Base-by-base conservation (phyloP, 495 filamentous ascomycete genomes). In the Platismatia glauca region DNA sequence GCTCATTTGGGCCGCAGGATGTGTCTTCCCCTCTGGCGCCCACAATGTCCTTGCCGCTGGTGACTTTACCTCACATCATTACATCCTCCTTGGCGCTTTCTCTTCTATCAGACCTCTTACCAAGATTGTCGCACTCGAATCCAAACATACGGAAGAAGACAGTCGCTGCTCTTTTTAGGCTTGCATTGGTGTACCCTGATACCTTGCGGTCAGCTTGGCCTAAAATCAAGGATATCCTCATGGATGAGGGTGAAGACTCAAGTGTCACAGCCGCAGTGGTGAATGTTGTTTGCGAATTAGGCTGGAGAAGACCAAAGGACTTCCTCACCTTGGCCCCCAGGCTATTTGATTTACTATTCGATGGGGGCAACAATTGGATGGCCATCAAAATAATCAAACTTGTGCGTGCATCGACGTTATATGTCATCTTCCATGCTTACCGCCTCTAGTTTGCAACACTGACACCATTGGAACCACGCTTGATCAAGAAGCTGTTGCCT, bases 381-480 rank as follows among this genome's bases (percentile, higher is more conserved):
- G 92, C 91, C 38, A 97, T 98, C 70, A 98, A 98, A 69, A 83
- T 97, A 60, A 98, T 98, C 70, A 98, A 98, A 72, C 82, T 98
- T 57, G 91, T 94, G 70, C 63, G 86, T 75, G 22, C 41, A 31
- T 53, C 22, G 20, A 22, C 12, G 39, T 13, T 35, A 8, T 18
- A 11, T 63, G 35, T 27, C 18, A 34, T 55, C 2, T 41, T 56
- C 29, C 24, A 34, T 52, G 35, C 65, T 66, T 43, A 65, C 33
- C 2, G n/a, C 55, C 38, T 20, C 7, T 69, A 96, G 89, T 98
- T 98, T 81, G 92, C 94, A 43, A 95, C 89, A 20, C 79, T 98
- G 65, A 97, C 91, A 4, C 94, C 94, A 0, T 75, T 98, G 11
- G 94, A 98, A 72, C 94, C 94, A 12, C 84, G 94, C 39, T 76